Evolutionary conservation across 1,284 basidiomycete genomes (phyloP).

Genomic region (Flammula alnicola): DNA sequence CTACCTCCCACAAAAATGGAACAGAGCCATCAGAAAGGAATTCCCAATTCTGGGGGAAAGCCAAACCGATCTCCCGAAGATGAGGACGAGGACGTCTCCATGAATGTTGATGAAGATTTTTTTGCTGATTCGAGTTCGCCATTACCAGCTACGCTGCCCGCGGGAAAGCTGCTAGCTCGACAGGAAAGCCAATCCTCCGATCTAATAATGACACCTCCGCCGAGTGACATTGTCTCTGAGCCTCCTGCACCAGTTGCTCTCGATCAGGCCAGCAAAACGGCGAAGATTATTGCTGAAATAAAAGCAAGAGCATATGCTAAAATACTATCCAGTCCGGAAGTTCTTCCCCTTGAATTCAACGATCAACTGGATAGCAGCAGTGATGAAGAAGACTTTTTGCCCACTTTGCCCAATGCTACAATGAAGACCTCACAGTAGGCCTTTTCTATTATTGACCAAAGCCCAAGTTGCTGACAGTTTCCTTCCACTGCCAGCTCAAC

Average conservation of each 20-base stretch:
- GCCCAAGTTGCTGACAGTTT: not conserved
- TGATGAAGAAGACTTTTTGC: conserved; percentile 49
- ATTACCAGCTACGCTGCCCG: not conserved
- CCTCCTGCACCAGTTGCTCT: conserved; percentile 48
- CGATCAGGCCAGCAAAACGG: conserved; percentile 53
- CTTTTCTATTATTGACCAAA: not conserved
- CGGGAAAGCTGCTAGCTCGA: conserved; percentile 9
- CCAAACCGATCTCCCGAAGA: conserved; percentile 15
- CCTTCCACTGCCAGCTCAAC: not conserved
- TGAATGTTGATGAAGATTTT: conserved; percentile 17
- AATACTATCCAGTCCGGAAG: conserved; percentile 46
- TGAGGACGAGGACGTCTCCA: conserved; percentile 9
- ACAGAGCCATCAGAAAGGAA: not conserved
- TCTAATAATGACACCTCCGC: conserved; percentile 43
- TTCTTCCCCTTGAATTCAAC: conserved; percentile 41
- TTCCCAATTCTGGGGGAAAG: not conserved
- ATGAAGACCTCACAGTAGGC: conserved; percentile 16
- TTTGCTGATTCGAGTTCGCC: conserved; percentile 3
- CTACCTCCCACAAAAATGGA: conserved; percentile 17
- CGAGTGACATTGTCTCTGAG: conserved; percentile 31
- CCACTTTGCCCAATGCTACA: conserved; percentile 20
- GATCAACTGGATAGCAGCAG: conserved; percentile 55
- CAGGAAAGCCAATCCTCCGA: conserved; percentile 13
- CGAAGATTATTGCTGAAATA: conserved; percentile 63
- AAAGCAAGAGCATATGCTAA: conserved; percentile 56